These are phyloP conservation scores for Dryadomyces sulphureus DNA, from an alignment of 2,329 filamentous ascomycete genomes.

Conservation along the genomic window DNA sequence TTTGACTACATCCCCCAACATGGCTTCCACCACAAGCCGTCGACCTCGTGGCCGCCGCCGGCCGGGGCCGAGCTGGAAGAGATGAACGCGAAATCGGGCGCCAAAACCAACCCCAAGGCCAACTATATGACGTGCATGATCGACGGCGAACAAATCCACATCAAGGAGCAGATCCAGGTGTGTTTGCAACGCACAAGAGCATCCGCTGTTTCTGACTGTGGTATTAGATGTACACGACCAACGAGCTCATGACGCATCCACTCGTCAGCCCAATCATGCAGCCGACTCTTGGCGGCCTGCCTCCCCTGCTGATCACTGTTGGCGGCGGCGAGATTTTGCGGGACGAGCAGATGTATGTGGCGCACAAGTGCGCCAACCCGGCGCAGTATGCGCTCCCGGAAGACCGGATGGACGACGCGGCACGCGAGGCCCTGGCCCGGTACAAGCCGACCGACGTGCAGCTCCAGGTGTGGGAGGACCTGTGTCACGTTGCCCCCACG, in stretches of 20 bases:
- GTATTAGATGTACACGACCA: slow-evolving; percentile 57
- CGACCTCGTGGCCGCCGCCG: slow-evolving; percentile 81
- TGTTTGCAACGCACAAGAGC: slow-evolving; percentile 24
- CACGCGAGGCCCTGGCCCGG: slow-evolving; percentile 41
- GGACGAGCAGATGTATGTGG: slow-evolving; percentile 90
- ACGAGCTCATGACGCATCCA: slow-evolving; percentile 72
- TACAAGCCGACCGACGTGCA: slow-evolving; percentile 83
- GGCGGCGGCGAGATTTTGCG: slow-evolving; percentile 80
- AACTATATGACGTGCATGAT: slow-evolving; percentile 6
- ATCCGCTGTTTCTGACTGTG: too few relatives aligned
- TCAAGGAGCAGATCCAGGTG: slow-evolving; percentile 92
- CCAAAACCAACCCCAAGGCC: slow-evolving; percentile 11
- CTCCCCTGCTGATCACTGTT: slow-evolving; percentile 71
- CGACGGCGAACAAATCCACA: slow-evolving; percentile 50
- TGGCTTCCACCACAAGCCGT: slow-evolving; percentile 86
- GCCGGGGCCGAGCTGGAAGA: slow-evolving; percentile 57
- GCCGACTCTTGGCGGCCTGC: slow-evolving; percentile 76
- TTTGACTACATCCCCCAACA: slow-evolving; percentile 78
- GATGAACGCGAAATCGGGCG: slow-evolving; percentile 30
- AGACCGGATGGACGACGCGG: slow-evolving; percentile 45
- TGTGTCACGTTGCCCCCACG: slow-evolving; percentile 85
- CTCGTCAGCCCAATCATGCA: slow-evolving; percentile 82
- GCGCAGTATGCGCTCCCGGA: slow-evolving; percentile 57
- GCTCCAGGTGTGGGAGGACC: slow-evolving; percentile 87
- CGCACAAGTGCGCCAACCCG: slow-evolving; percentile 86